Base-by-base conservation (phyloP, 495 filamentous ascomycete species). In the Talaromyces thailandensis region DNA sequence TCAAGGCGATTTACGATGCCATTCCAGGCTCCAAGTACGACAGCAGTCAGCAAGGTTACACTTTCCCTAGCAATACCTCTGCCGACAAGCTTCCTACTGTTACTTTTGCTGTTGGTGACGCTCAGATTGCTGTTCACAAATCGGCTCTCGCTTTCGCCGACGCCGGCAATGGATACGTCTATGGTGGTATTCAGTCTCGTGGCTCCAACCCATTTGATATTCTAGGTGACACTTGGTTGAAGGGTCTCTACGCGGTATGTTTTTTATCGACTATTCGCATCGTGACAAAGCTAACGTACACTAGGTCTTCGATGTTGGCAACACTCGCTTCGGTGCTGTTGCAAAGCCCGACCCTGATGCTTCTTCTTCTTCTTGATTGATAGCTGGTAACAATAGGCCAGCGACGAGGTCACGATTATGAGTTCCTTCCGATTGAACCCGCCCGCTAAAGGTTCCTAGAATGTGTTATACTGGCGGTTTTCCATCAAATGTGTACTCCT, bases 241-340 rank as follows among this genome's bases (percentile, higher is more conserved):
- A 89, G 79, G 83, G 80, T n/a, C 76, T 90, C 56, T 92, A 91
- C 70, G 86, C 85, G 61, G 86, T 89, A 35, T 50, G 37, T 37
- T 7, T 2, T 32, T 29, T 55, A 23, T 31, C 5, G 3, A 28
- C 8, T 29, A 14, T 9, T 28, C 7, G 11, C 25, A 29, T 8
- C 11, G 63, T 37, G 55, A 45, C 21, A 65, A 37, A 21, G n/a
- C 14, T 51, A 18, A 52, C 60, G 4, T 63, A 55, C n/a, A 50
- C 7, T 66, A 89, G 86, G 81, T 93, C 58, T 92, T 89, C 72
- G 89, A 93, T 68, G 83, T 88, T 62, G 88, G 90, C 56, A 86
- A 90, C 65, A 76, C 66, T 66, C 84, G 82, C 21, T 87, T 93
- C 66, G 89, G 89, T 24, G 81, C 81, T 48, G 58, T 60, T 60